Evolutionary conservation across 805 yeast genomes (phyloP), one percentile per base, ranked within the genome.

Genomic region (Yarrowia deformans): DNA sequence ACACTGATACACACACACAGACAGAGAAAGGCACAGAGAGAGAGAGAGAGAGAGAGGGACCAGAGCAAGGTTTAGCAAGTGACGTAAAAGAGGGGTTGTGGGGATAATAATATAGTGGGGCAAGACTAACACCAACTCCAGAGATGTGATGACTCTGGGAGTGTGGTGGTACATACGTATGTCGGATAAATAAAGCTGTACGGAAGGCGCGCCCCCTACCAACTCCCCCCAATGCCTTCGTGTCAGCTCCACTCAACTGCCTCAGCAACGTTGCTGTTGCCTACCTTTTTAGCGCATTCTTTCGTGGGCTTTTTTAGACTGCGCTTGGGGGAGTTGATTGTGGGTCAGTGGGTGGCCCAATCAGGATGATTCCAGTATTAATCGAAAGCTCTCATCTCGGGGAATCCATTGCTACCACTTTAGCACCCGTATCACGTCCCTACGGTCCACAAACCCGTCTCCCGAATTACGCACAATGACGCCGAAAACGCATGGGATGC

Each of bases 21-120:
- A 35, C 3, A 5, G 39, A 35, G 12, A 35, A 7, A 35, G 39
- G 12, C 39, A 35, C 39, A 35, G 2, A 35, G 16, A 42, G 19
- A 42, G 46, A 42, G 19, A 42, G 19, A 42, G n/a, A 42, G n/a
- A 16, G 9, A n/a, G 19, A 14, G 8, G 39, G n/a, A 12, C 9
- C 9, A 1, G 7, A 54, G 60, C 60, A 55, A 55, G 46, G 61
- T 55, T 55, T 55, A 55, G 58, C 58, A 52, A 52, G 58, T 52
- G 55, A 50, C 55, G 32, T 29, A 50, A 52, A 52, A 52, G 58
- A 52, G 58, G 42, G 58, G 58, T n/a, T 48, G 52, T 13, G 35
- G n/a, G 7, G 29, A 23, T 23, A 23, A 23, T 23, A 23, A 23
- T 23, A 23, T 23, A 23, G 29, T 23, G 29, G 29, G 29, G 29